Conservation (phyloP, 345 rosid genomes). For the Lenwebbia sp. region DNA sequence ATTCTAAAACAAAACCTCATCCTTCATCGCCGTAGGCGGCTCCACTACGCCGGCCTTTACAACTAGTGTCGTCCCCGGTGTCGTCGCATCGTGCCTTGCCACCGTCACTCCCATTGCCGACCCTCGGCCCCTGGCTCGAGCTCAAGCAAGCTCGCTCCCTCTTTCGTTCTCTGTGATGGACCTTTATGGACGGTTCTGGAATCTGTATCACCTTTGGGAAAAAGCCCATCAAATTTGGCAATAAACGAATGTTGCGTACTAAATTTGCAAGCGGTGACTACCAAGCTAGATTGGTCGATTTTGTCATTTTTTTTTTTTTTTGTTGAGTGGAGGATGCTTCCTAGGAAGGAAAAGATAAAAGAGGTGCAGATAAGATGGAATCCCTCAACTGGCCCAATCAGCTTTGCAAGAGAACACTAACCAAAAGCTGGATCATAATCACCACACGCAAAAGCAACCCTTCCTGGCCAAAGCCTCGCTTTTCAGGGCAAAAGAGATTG, state of each 20-base stretch:
- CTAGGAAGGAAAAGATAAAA: background rate
- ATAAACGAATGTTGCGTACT: background rate
- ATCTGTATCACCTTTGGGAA: background rate
- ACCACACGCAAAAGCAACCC: background rate
- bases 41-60: background rate
- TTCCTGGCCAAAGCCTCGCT: background rate
- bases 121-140: background rate
- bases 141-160: background rate
- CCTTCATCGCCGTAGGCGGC: accelerated
- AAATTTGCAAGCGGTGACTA: background rate
- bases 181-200: background rate
- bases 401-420: background rate
- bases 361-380: background rate
- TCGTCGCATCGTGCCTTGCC: background rate
- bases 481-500: background rate
- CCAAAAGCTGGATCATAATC: background rate
- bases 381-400: background rate
- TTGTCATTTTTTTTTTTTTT: background rate
- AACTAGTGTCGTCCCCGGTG: background rate
- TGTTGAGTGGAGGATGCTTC: background rate
- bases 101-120: background rate
- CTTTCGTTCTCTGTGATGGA: background rate
- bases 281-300: background rate
- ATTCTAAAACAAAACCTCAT: background rate
- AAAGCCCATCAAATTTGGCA: background rate